Base-by-base conservation (phyloP, 2,329 filamentous ascomycete species). In the Fusarium protoensiforme region DNA sequence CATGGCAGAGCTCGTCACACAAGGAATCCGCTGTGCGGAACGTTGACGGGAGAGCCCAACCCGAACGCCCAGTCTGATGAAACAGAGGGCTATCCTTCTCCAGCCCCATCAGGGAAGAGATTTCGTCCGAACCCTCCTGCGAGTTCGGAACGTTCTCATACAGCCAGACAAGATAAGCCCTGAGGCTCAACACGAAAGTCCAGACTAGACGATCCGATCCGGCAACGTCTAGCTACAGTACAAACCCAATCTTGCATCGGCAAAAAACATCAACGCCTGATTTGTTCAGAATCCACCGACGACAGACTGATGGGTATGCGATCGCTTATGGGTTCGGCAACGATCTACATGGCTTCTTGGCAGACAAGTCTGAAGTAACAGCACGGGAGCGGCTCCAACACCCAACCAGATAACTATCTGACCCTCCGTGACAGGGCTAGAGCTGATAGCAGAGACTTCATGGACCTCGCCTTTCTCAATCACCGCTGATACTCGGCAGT, bases 21-120 rank as follows among this genome's bases (percentile, higher is more conserved):
- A 60, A 64, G 46, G 64, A 71, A 66, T 67, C 64, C 63, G 69
- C 61, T 67, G 53, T 71, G 63, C 68, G 65, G 74, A 77, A 76
- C 66, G 57, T 61, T 67, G 54, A 69, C 36, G 46, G 43, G 59
- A 39, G 58, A 51, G 24, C 39, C 14, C 61, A 41, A 39, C 43
- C 57, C 66, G 61, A 64, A 63, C 39, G 53, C 41, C 63, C 59
- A 39, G 53, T 67, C 61, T 33, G 41, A 71, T 41, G 48, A 74
- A 59, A 61, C 46, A 64, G 27, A 35, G 43, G 16, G 53, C 58
- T 46, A 39, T 51, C 58, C 27, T 61, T 27, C 35, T 41, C 10
- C 43, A n/a, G 27, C 46, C 46, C 46, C 46, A 20, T 53, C 31
- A 10, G 46, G 18, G 35, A 36, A 35, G 18, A 13, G 31, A 29